These are phyloP conservation scores for Platanthera guangdongensis DNA, from an alignment of 106 monocot genomes.

Conservation along the genomic window DNA sequence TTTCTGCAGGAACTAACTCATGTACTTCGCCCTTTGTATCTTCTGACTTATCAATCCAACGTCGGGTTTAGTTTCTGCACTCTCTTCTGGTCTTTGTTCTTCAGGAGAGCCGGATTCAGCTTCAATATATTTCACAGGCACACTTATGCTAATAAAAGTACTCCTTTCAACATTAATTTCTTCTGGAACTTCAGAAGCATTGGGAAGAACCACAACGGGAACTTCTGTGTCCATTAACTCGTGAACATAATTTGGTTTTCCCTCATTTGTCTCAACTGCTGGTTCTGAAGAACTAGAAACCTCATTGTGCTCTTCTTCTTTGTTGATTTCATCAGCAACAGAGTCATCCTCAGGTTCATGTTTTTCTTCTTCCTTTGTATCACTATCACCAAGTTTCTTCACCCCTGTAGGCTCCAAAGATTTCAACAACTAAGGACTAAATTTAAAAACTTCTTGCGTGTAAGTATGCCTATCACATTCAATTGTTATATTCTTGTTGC, in stretches of 20 bases:
- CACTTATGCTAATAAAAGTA: background rate
- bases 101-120: constrained; percentile 1
- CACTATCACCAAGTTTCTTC: background rate
- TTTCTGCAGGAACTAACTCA: too few relatives aligned
- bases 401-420: background rate
- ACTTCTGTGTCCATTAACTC: background rate
- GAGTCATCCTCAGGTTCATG: background rate
- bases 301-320: background rate
- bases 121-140: constrained; percentile 5
- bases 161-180: background rate
- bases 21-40: too few relatives aligned
- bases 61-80: background rate
- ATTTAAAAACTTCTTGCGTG: background rate
- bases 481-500: too few relatives aligned
- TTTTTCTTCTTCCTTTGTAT: background rate
- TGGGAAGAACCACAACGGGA: background rate
- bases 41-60: background rate
- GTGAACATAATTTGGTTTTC: background rate
- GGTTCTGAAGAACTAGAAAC: constrained; percentile 1
- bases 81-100: background rate
- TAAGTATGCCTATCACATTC: too few relatives aligned
- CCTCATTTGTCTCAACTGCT: background rate
- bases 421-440: background rate
- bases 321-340: background rate
- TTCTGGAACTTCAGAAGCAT: background rate